Percentiles rank a stretch among this genome's conserved stretches.
phyloP scores from a whole-genome alignment of 208 protist species.

The Trypanosoma caninum region DNA sequence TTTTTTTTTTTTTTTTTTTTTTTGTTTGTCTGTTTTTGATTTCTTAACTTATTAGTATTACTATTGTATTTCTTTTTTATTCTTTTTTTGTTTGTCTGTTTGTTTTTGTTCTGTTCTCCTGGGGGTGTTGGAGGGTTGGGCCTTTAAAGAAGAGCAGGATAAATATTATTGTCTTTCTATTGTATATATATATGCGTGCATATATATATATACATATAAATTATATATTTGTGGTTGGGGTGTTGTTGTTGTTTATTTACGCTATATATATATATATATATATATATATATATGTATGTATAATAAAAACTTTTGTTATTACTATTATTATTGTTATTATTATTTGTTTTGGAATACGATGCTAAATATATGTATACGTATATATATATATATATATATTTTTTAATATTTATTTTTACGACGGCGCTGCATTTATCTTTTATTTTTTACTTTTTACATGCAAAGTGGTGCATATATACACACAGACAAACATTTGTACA shows the following conservation, averaged over 20 bases:
- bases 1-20: conserved; percentile 13
- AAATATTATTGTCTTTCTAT: background rate
- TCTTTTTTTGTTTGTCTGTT: conserved; percentile 12
- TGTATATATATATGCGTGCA: conserved; percentile 1
- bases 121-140: background rate
- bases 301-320: no score
- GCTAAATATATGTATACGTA: conserved; percentile 5
- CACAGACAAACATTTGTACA: no score
- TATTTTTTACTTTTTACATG: background rate
- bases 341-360: no score
- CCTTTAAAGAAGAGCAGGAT: background rate
- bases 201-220: conserved; percentile 18
- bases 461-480: background rate
- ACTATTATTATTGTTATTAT: no score
- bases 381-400: conserved; percentile 2
- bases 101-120: background rate
- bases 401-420: background rate
- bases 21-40: conserved; percentile 5
- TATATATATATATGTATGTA: background rate
- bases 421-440: background rate
- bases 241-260: no score
- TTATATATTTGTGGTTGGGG: no score
- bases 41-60: background rate
- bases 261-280: conserved; percentile 7
- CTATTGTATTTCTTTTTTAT: background rate